Conservation (phyloP, 768 basidiomycete species). For the Galerina sulciceps region DNA sequence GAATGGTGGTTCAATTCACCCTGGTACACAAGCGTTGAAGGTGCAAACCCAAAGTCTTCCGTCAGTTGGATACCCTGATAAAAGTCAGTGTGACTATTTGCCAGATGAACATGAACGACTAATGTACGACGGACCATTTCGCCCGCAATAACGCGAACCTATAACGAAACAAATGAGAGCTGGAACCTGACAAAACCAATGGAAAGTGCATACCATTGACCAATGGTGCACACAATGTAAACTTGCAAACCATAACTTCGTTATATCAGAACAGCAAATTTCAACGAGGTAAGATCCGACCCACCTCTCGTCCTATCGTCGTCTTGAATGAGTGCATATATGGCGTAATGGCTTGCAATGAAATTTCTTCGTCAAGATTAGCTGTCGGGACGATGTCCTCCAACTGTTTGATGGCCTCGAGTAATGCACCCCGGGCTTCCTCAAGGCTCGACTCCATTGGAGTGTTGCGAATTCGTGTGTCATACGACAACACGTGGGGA, state of each 20-base stretch:
- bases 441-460: slow-evolving; percentile 78
- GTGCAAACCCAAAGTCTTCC: slow-evolving; percentile 85
- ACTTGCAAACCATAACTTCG: slow-evolving; percentile 83
- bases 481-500: slow-evolving; percentile 70
- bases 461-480: slow-evolving; percentile 75
- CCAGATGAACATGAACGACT: slow-evolving; percentile 21
- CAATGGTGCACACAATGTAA: slow-evolving; percentile 90
- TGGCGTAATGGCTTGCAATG: slow-evolving; percentile 81
- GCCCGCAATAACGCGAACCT: slow-evolving; percentile 85
- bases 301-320: slow-evolving; percentile 84
- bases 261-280: not conserved
- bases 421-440: slow-evolving; percentile 61
- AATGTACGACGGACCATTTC: slow-evolving; percentile 66
- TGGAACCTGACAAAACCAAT: not conserved
- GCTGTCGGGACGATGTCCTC: slow-evolving; percentile 53
- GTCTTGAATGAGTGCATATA: slow-evolving; percentile 74
- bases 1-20: slow-evolving; percentile 40
- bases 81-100: slow-evolving; percentile 4
- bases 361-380: slow-evolving; percentile 61
- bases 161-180: slow-evolving; percentile 10
- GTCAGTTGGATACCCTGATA: slow-evolving; percentile 66
- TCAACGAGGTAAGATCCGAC: slow-evolving; percentile 1
- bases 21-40: slow-evolving; percentile 80
- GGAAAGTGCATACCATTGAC: slow-evolving; percentile 69
- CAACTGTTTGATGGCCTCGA: slow-evolving; percentile 59